Conservation (phyloP, 805 yeast genomes). For the Myxozyma geophila region DNA sequence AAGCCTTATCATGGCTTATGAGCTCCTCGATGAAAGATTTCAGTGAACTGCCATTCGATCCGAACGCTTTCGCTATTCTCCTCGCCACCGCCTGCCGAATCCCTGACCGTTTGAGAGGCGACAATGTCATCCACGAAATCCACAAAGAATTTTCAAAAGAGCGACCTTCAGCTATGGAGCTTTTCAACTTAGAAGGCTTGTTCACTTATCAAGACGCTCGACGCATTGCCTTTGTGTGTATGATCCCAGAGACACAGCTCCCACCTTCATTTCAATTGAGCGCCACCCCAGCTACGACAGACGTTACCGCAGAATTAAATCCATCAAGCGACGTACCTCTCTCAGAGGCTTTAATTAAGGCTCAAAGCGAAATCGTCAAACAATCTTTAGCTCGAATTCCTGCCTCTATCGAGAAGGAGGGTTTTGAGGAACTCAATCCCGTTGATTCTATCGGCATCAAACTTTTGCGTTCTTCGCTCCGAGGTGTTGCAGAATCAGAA, state of each 20-base stretch:
- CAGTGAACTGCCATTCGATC: conserved; percentile 13
- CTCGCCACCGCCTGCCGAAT: conserved; percentile 20
- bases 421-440: conserved; percentile 28
- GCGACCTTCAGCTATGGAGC: background rate
- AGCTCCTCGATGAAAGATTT: conserved; percentile 2
- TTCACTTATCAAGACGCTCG: conserved; percentile 21
- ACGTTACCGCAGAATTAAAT: conserved; percentile 1
- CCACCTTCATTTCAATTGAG: conserved; percentile 12
- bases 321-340: conserved; percentile 1
- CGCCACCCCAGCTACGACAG: background rate
- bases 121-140: conserved; percentile 11
- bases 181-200: conserved; percentile 12
- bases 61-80: conserved; percentile 22
- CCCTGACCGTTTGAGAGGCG: conserved; percentile 14
- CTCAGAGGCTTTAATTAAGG: background rate
- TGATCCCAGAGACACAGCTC: conserved; percentile 17
- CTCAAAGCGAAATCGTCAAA: background rate
- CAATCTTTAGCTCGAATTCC: conserved; percentile 15
- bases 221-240: conserved; percentile 11
- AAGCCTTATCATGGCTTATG: conserved; percentile 16
- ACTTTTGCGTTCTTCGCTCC: conserved; percentile 26
- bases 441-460: conserved; percentile 33
- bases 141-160: background rate
- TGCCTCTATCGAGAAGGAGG: conserved; percentile 27
- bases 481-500: conserved; percentile 24